Conservation (phyloP, 768 basidiomycete genomes). For the Phanerodontia chrysosporium region DNA sequence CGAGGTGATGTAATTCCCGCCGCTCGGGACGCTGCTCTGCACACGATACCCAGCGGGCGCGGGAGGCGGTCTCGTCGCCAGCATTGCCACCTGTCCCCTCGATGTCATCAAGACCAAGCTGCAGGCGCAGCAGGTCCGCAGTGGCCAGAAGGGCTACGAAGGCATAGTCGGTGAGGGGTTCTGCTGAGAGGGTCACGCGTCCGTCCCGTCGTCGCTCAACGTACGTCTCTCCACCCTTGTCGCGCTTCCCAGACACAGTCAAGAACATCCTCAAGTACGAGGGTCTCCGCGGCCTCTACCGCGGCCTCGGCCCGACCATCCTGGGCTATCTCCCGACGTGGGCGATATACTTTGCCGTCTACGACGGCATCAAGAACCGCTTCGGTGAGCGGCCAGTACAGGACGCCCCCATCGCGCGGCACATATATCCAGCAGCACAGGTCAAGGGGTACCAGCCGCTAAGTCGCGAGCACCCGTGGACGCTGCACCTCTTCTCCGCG, state of each 20-base stretch:
- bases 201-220: constrained; percentile 16
- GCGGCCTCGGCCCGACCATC: constrained; percentile 95
- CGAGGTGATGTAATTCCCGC: neutral
- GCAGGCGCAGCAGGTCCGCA: constrained; percentile 82
- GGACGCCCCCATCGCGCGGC: constrained; percentile 31
- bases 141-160: constrained; percentile 68
- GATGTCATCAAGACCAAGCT: constrained; percentile 98
- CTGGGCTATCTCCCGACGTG: constrained; percentile 97
- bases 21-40: constrained; percentile 1
- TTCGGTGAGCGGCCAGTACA: constrained; percentile 67
- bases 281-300: constrained; percentile 87
- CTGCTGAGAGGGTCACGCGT: constrained; percentile 1
- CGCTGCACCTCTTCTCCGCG: constrained; percentile 87
- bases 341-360: constrained; percentile 98
- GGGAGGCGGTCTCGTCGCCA: constrained; percentile 89
- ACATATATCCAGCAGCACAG: constrained; percentile 77
- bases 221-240: constrained; percentile 14
- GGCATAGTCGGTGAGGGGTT: constrained; percentile 61
- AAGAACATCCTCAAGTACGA: constrained; percentile 54
- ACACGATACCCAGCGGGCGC: constrained; percentile 66
- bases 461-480: constrained; percentile 79
- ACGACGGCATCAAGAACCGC: constrained; percentile 87
- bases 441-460: constrained; percentile 82
- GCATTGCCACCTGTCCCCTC: constrained; percentile 92
- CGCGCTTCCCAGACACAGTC: constrained; percentile 42